A percentile compares a stretch with the other conserved stretches of the same genome.
These are phyloP conservation scores for Ophiocordyceps sinensis DNA, from an alignment of 2,329 filamentous ascomycete genomes.

Conservation along the genomic window DNA sequence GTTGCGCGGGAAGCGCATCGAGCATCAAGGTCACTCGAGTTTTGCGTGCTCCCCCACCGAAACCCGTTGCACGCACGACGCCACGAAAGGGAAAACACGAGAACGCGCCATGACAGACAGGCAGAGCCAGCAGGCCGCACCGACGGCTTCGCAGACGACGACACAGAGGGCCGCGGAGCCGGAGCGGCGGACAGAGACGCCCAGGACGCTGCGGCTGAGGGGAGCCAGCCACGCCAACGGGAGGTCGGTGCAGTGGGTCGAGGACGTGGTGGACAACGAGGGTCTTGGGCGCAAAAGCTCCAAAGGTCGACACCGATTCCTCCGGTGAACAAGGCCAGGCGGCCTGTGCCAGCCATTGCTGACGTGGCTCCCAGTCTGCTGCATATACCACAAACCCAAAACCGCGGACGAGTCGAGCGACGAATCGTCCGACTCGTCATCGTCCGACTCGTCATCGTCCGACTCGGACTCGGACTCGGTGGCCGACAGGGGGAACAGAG, in stretches of 20 bases:
- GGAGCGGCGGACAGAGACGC: slow-evolving; percentile 15
- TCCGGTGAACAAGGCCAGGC: too few relatives aligned
- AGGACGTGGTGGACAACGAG: slow-evolving; percentile 90
- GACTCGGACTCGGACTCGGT: slow-evolving; percentile 37
- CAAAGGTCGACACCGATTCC: slow-evolving; percentile 47
- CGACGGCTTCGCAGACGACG: slow-evolving; percentile 19
- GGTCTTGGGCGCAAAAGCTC: slow-evolving; percentile 85
- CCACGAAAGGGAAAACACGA: neutral
- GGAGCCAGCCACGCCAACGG: slow-evolving; percentile 30
- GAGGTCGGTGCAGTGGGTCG: slow-evolving; percentile 76
- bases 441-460: slow-evolving; percentile 31
- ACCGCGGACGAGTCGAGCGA: slow-evolving; percentile 71
- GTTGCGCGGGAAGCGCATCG: too few relatives aligned
- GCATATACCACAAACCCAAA: slow-evolving; percentile 86
- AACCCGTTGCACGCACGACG: neutral
- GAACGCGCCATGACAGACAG: slow-evolving; percentile 14
- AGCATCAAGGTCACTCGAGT: too few relatives aligned
- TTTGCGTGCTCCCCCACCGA: neutral
- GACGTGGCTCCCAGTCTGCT: slow-evolving; percentile 58
- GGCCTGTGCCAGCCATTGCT: too few relatives aligned
- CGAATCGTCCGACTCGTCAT: slow-evolving; percentile 63
- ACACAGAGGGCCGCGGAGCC: slow-evolving; percentile 10
- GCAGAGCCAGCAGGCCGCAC: slow-evolving; percentile 11
- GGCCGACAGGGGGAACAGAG: slow-evolving; percentile 26
- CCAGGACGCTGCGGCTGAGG: slow-evolving; percentile 34